phyloP scores from a whole-genome alignment of 2,329 filamentous ascomycete genomes.

The Cladosporium cucumerinum region DNA sequence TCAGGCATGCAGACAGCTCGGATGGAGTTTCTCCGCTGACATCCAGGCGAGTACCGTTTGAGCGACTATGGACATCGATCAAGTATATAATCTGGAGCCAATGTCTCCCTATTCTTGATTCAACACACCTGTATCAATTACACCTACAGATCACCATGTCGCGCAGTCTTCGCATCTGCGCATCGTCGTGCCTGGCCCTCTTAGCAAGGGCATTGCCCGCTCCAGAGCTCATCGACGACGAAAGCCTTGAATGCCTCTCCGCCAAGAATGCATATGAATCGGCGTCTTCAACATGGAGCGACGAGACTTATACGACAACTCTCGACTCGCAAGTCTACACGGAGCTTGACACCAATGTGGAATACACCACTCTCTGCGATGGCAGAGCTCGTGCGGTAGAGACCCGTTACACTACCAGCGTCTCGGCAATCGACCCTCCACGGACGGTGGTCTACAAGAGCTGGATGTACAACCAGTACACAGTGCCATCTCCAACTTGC shows the following conservation, averaged over 20 bases:
- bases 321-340: no score
- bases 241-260: not conserved
- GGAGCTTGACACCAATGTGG: not conserved
- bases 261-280: not conserved
- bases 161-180: not conserved
- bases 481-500: not conserved
- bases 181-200: not conserved
- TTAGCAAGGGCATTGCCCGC: not conserved
- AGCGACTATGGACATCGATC: not conserved
- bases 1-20: no score
- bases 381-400: not conserved
- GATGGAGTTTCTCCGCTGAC: not conserved
- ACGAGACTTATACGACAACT: no score
- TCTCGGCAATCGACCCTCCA: no score
- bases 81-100: not conserved
- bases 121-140: not conserved
- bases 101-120: not conserved
- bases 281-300: not conserved
- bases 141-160: not conserved
- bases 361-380: constrained; percentile 2
- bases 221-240: not conserved
- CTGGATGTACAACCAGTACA: no score
- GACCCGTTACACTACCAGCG: no score
- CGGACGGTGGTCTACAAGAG: no score
- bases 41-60: not conserved